A percentile compares a stretch with the other conserved stretches of the same genome.
phyloP scores from a whole-genome alignment of 2,329 filamentous ascomycete genomes.

The Trichoderma sp. region DNA sequence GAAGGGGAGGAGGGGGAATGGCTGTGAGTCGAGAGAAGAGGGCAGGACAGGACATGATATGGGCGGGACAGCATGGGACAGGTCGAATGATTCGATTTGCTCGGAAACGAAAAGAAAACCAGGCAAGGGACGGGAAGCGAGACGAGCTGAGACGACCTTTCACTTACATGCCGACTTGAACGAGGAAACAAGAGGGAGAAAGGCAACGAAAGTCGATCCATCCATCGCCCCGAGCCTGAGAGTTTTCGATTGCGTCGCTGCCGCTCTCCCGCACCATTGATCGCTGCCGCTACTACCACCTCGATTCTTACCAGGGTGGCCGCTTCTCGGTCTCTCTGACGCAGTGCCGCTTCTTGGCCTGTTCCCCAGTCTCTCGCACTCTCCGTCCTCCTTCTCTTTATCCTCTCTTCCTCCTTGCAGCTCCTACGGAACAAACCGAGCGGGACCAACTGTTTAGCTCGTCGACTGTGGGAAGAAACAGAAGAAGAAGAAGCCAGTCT shows the following conservation, averaged over 20 bases:
- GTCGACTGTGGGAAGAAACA: slow-evolving; percentile 7
- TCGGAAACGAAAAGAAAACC: neutral
- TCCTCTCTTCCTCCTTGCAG: slow-evolving; percentile 10
- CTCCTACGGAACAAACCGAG: slow-evolving; percentile 22
- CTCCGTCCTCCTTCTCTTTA: neutral
- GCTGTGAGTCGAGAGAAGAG: neutral
- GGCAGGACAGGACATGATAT: neutral
- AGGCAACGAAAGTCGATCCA: neutral
- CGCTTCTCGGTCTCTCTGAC: neutral
- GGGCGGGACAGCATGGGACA: neutral
- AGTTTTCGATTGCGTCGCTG: neutral
- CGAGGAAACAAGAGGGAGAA: neutral
- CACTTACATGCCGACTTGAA: too few species aligned
- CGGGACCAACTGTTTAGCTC: slow-evolving; percentile 16
- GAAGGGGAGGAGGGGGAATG: neutral
- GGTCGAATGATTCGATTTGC: neutral
- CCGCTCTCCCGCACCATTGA: slow-evolving; percentile 21
- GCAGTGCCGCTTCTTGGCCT: slow-evolving; percentile 1
- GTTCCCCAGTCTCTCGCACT: neutral
- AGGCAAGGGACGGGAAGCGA: neutral
- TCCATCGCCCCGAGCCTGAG: slow-evolving; percentile 3
- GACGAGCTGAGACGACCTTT: neutral
- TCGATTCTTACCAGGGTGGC: slow-evolving; percentile 4
- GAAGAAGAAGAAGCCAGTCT: neutral
- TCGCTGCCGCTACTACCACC: slow-evolving; percentile 1